phyloP scores from a whole-genome alignment of 345 rosid species.

The Hirschfeldia incana region DNA sequence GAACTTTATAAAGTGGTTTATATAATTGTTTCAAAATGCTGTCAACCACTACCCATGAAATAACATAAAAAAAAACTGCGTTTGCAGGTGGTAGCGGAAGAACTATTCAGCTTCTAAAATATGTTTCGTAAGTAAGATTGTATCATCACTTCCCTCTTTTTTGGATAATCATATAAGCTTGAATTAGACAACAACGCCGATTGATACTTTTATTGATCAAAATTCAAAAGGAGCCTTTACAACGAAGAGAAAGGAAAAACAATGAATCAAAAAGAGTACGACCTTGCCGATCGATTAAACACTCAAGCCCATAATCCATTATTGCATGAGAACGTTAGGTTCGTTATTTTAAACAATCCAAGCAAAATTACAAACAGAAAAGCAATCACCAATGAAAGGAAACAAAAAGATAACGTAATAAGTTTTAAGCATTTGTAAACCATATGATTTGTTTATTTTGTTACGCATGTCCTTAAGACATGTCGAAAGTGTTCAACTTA shows the following conservation, averaged over 20 bases:
- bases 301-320: not conserved
- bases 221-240: no score
- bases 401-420: not conserved
- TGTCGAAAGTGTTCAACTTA: not conserved
- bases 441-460: not conserved
- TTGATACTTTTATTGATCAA: not conserved
- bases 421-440: not conserved
- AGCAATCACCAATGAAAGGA: not conserved
- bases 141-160: not conserved
- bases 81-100: no score
- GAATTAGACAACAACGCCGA: not conserved
- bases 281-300: not conserved
- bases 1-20: no score
- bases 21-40: no score
- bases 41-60: no score
- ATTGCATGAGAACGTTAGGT: not conserved
- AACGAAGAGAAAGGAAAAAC: not conserved
- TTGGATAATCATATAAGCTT: not conserved
- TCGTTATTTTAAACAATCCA: not conserved
- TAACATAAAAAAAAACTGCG: no score
- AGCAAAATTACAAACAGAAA: not conserved
- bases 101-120: not conserved
- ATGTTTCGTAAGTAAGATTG: not conserved
- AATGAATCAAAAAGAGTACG: not conserved
- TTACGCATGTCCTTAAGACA: not conserved